Evolutionary conservation across 208 protist genomes (phyloP).

Genomic region (Crithidia bombi): DNA sequence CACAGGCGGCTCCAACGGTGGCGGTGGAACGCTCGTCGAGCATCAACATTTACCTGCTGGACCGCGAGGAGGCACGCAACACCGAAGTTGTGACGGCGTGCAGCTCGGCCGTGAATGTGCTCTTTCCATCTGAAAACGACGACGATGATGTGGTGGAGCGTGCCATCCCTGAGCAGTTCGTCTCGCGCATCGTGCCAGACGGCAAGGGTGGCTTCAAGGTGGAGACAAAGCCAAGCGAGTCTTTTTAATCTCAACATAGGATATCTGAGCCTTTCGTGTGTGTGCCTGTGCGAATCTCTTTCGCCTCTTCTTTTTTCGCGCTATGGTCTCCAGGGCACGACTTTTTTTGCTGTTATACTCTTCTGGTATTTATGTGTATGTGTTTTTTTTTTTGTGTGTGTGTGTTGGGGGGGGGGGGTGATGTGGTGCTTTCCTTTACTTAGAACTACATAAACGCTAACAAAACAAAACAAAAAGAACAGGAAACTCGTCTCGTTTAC

Average conservation of each 20-base stretch:
- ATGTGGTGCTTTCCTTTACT: no score
- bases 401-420: no score
- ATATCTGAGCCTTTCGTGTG: not conserved
- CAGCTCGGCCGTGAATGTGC: slow-evolving; percentile 77
- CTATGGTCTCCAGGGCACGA: no score
- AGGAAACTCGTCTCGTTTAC: no score
- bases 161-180: slow-evolving; percentile 81
- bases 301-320: not conserved
- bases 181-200: slow-evolving; percentile 72
- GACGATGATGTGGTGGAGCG: slow-evolving; percentile 74
- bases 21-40: slow-evolving; percentile 65
- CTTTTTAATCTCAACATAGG: no score
- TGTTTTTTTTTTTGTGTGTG: not conserved
- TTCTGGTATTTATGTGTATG: no score
- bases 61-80: slow-evolving; percentile 49
- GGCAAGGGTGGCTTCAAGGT: slow-evolving; percentile 63
- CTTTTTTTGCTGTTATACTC: no score
- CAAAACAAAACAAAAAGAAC: no score
- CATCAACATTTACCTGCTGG: slow-evolving; percentile 77
- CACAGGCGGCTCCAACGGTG: slow-evolving; percentile 60
- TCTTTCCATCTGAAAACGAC: slow-evolving; percentile 62
- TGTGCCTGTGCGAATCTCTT: not conserved
- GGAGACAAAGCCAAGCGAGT: slow-evolving; percentile 60
- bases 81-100: slow-evolving; percentile 83
- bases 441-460: no score